Conservation (phyloP, 2,329 filamentous ascomycete species). For the Aspergillus thermomutatus region DNA sequence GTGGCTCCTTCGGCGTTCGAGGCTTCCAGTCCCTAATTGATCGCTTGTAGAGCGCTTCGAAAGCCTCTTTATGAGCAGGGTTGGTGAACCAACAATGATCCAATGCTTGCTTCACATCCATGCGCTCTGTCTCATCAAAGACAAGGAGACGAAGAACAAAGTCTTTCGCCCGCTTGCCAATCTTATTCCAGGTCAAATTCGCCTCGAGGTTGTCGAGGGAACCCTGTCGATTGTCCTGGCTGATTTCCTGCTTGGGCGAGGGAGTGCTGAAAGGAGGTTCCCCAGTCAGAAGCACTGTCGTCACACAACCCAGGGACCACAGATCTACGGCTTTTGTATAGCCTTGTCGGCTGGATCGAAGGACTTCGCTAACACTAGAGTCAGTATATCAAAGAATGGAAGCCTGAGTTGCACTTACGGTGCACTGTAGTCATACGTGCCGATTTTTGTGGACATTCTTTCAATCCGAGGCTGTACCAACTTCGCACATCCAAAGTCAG, state of each 20-base stretch:
- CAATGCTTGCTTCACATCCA: constrained; percentile 54
- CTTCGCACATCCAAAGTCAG: constrained; percentile 59
- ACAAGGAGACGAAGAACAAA: constrained; percentile 54
- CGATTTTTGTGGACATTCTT: constrained; percentile 54
- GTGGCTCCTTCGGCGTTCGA: constrained; percentile 14
- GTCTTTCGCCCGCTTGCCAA: constrained; percentile 46
- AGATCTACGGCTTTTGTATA: constrained; percentile 60
- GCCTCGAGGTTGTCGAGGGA: constrained; percentile 46
- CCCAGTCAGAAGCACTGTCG: constrained; percentile 51
- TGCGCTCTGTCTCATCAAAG: constrained; percentile 47
- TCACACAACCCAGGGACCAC: constrained; percentile 59
- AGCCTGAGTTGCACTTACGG: constrained; percentile 46
- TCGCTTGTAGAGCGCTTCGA: constrained; percentile 49
- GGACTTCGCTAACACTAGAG: constrained; percentile 22
- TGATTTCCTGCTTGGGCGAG: constrained; percentile 23
- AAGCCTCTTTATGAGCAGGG: constrained; percentile 43
- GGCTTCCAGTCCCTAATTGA: constrained; percentile 51
- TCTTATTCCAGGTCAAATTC: constrained; percentile 40
- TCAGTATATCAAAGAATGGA: neutral
- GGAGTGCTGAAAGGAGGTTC: constrained; percentile 46
- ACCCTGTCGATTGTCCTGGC: constrained; percentile 33
- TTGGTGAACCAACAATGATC: constrained; percentile 57
- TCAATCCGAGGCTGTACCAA: constrained; percentile 22
- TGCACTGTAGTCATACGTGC: constrained; percentile 56
- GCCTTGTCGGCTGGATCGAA: constrained; percentile 28